Percentiles rank a stretch among this genome's conserved stretches.
These are phyloP conservation scores for Leccinum ochraceum DNA, from an alignment of 768 basidiomycete genomes.

Conservation along the genomic window DNA sequence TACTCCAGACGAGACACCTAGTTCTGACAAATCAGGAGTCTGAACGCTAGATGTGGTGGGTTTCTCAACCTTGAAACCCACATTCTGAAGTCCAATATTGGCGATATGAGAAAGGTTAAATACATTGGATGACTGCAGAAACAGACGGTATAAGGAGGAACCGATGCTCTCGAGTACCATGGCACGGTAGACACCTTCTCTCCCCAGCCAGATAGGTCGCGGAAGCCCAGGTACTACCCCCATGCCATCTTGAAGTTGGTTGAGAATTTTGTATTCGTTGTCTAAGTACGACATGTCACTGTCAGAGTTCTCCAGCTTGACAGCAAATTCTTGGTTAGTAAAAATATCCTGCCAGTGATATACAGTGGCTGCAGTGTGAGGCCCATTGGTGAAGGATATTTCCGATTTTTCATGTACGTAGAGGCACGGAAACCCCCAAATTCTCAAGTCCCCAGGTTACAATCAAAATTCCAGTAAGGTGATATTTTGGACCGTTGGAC, in stretches of 20 bases:
- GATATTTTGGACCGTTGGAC: too few species aligned
- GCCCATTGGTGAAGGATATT: too few species aligned
- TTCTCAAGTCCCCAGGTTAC: too few species aligned
- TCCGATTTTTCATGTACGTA: too few species aligned
- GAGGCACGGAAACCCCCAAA: too few species aligned
- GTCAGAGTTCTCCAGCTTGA: neutral
- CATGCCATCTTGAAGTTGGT: neutral
- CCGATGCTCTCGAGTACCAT: constrained; percentile 4
- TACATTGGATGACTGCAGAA: neutral
- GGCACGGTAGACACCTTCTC: neutral
- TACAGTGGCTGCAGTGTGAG: too few species aligned
- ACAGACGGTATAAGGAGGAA: neutral
- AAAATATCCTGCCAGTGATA: too few species aligned
- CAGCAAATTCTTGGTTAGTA: too few species aligned
- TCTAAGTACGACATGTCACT: neutral
- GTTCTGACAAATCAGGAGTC: neutral
- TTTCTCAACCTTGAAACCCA: neutral
- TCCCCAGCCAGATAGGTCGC: neutral
- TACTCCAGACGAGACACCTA: constrained; percentile 6
- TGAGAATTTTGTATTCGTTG: neutral
- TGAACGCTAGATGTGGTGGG: too few species aligned
- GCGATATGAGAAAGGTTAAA: neutral
- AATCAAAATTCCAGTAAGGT: too few species aligned
- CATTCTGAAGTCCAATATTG: constrained; percentile 4
- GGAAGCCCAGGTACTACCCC: neutral